A percentile compares a stretch with the other conserved stretches of the same genome.
These are phyloP conservation scores for Rhododendron ovatum DNA, from an alignment of 148 eudicot species.

Conservation along the genomic window DNA sequence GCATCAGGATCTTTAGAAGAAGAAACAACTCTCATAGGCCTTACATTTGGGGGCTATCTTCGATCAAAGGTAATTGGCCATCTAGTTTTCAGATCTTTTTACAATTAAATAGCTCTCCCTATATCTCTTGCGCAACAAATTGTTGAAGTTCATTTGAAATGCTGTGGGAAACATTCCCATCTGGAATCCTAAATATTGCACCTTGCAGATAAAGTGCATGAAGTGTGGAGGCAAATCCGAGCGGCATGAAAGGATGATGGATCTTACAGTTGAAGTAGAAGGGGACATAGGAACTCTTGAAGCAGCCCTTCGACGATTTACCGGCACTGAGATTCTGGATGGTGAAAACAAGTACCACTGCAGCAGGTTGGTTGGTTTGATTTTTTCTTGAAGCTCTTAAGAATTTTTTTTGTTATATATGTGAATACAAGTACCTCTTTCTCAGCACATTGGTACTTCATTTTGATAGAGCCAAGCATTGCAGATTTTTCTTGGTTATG, in stretches of 20 bases:
- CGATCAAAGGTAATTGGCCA: conserved; percentile 58
- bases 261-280: conserved; percentile 75
- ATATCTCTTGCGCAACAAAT: neutral
- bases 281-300: conserved; percentile 79
- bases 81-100: neutral
- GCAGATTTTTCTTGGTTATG: neutral
- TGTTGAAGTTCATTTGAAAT: neutral
- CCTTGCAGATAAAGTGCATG: conserved; percentile 67
- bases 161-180: neutral
- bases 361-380: conserved; percentile 53
- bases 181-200: neutral
- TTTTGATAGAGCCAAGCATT: neutral
- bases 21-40: conserved; percentile 73
- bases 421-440: neutral
- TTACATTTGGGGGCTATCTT: conserved; percentile 84
- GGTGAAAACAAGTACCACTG: conserved; percentile 89
- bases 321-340: conserved; percentile 67
- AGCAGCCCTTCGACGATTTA: conserved; percentile 63
- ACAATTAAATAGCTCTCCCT: neutral
- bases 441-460: neutral
- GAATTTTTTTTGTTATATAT: neutral
- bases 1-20: conserved; percentile 48
- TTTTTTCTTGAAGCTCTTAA: neutral
- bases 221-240: conserved; percentile 71
- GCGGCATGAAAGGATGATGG: conserved; percentile 79